Percentiles rank a stretch among this genome's conserved stretches.
These are phyloP conservation scores for Aureobasidium leucospermi DNA, from an alignment of 2,329 filamentous ascomycete species.

Conservation along the genomic window DNA sequence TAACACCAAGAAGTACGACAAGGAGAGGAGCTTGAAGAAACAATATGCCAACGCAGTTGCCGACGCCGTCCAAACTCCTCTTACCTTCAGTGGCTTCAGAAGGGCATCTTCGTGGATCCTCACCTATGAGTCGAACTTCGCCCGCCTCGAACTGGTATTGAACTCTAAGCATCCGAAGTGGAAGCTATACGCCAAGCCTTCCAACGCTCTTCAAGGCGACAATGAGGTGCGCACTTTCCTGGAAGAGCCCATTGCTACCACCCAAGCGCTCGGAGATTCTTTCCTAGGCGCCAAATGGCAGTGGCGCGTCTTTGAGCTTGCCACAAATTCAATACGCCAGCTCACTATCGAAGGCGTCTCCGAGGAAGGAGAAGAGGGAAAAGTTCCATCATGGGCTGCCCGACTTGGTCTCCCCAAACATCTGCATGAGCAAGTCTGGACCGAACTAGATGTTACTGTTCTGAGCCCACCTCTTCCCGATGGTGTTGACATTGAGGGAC, in stretches of 20 bases:
- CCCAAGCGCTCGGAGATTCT: conserved; percentile 9
- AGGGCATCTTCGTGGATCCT: conserved; percentile 34
- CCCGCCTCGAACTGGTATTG: conserved; percentile 33
- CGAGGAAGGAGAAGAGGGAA: neutral
- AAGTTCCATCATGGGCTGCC: conserved; percentile 30
- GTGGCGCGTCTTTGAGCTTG: conserved; percentile 37
- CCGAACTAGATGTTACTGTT: conserved; percentile 34
- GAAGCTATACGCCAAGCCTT: conserved; percentile 24
- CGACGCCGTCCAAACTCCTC: conserved; percentile 29
- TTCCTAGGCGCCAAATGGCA: conserved; percentile 31
- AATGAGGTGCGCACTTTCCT: conserved; percentile 19
- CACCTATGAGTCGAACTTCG: conserved; percentile 31
- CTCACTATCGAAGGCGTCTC: conserved; percentile 21
- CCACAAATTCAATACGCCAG: neutral
- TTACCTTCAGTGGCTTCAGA: conserved; percentile 27
- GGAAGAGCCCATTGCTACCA: conserved; percentile 22
- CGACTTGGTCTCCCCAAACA: conserved; percentile 32
- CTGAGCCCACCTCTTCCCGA: too few species aligned
- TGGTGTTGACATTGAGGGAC: conserved; percentile 35
- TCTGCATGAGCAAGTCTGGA: conserved; percentile 37
- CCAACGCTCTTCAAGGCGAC: conserved; percentile 15
- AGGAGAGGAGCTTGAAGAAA: neutral
- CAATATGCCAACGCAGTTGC: conserved; percentile 27
- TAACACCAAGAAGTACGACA: neutral
- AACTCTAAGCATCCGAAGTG: conserved; percentile 18